Evolutionary conservation across 331 rosid species (phyloP).

Genomic region (Pyrus hybrid): DNA sequence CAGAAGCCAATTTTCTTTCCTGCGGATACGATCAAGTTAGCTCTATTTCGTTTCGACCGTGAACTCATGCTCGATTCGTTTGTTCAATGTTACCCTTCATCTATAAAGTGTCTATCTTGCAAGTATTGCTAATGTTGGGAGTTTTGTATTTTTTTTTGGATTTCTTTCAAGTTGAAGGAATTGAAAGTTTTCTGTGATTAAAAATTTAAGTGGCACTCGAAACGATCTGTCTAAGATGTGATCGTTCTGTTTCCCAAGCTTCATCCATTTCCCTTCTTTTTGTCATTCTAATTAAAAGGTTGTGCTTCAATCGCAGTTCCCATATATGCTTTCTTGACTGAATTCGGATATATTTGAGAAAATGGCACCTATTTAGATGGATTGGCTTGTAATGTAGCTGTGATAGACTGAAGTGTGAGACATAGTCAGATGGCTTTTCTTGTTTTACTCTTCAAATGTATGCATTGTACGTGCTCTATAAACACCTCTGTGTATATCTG

Average conservation of each 20-base stretch:
- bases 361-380: background rate
- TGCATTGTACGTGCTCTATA: background rate
- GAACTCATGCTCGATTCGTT: no score
- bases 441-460: background rate
- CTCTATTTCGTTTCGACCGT: no score
- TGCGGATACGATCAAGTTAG: background rate
- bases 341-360: background rate
- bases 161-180: background rate
- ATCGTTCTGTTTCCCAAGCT: no score
- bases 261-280: background rate
- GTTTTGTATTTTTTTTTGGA: background rate
- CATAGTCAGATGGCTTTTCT: background rate
- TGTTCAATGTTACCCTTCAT: no score
- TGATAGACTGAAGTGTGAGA: no score
- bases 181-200: background rate
- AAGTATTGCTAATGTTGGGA: background rate
- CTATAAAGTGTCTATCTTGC: background rate
- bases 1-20: background rate
- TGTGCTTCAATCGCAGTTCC: background rate
- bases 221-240: background rate
- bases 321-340: background rate
- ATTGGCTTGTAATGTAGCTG: no score
- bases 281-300: background rate
- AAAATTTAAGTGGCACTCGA: background rate
- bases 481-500: background rate